phyloP scores from a whole-genome alignment of 371 early-diverging fungal species.

The Mortierella sp. region DNA sequence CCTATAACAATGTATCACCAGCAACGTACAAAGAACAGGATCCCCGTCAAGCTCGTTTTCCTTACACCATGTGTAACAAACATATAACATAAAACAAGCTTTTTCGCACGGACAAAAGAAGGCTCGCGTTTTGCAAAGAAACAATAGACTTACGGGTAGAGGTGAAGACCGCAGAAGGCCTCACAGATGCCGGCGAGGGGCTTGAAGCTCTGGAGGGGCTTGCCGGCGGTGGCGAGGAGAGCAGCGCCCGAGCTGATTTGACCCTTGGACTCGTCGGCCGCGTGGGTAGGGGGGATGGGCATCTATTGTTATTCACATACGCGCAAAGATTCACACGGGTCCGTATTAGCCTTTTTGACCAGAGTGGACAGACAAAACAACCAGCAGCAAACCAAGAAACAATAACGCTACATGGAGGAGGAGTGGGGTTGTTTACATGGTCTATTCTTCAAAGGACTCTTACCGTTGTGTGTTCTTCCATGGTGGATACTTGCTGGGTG shows the following conservation, averaged over 20 bases:
- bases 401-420: no score
- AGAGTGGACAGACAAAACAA: no score
- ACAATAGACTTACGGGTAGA: constrained; percentile 30
- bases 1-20: constrained; percentile 10
- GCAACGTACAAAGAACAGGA: neutral
- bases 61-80: no score
- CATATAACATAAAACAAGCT: no score
- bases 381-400: neutral
- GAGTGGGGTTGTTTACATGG: no score
- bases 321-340: no score
- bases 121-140: neutral
- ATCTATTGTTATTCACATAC: neutral
- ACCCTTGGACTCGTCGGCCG: constrained; percentile 14
- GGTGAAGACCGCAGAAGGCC: constrained; percentile 36
- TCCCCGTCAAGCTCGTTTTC: neutral
- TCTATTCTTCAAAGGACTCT: no score
- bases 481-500: neutral
- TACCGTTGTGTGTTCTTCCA: constrained; percentile 25
- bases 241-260: constrained; percentile 21
- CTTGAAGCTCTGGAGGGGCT: constrained; percentile 35
- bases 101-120: neutral
- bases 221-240: neutral
- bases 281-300: constrained; percentile 1
- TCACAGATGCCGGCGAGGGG: constrained; percentile 33
- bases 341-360: no score